Percentiles rank a stretch among this genome's conserved stretches.
Evolutionary conservation across 257 asterid species (phyloP).

Genomic region (Solanum appendiculatum): DNA sequence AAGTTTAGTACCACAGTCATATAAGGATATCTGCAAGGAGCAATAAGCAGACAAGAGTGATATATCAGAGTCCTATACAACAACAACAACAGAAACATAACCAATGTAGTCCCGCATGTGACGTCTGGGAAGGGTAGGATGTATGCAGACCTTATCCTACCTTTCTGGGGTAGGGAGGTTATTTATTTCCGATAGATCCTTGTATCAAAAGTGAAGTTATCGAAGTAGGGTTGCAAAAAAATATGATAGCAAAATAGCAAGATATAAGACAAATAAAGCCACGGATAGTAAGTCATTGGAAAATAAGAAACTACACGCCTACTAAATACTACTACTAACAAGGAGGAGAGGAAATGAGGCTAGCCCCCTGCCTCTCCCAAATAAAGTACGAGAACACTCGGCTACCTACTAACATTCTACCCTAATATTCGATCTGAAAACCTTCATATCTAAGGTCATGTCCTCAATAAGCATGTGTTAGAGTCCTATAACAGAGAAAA

Average conservation of each 20-base stretch:
- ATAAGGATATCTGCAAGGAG: constrained; percentile 72
- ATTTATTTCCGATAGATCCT: background rate
- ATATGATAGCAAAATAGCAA: background rate
- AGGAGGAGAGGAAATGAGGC: background rate
- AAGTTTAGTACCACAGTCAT: constrained; percentile 67
- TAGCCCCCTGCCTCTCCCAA: background rate
- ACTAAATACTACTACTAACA: background rate
- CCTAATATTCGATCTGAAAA: background rate
- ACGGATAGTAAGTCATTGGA: background rate
- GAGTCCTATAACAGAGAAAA: background rate
- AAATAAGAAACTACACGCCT: background rate
- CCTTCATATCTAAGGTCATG: background rate
- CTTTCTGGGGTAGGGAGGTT: background rate
- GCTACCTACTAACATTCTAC: background rate
- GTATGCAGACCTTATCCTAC: background rate
- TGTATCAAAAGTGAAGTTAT: background rate
- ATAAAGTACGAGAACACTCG: background rate
- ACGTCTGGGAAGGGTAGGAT: background rate
- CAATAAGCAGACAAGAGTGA: background rate
- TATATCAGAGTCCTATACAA: background rate
- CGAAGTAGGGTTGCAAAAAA: background rate
- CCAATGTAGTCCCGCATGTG: background rate
- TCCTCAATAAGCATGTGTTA: background rate
- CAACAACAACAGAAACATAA: background rate
- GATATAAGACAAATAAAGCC: background rate